Conservation (phyloP, 2,329 filamentous ascomycete species). For the Penicillium sp. region DNA sequence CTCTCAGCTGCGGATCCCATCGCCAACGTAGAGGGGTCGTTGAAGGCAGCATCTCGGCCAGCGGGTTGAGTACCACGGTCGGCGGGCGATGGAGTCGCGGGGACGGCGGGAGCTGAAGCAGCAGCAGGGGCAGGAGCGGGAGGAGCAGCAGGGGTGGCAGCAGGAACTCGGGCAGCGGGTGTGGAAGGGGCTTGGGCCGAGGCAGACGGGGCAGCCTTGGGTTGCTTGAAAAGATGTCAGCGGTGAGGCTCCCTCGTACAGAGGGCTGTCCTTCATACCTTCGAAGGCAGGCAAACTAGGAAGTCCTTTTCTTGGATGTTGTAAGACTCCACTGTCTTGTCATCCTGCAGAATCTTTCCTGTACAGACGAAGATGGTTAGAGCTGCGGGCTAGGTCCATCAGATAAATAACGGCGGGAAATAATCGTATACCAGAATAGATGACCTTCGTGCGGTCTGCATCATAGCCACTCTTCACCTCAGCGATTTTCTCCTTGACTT, state of each 20-base stretch:
- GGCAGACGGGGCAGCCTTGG: constrained; percentile 60
- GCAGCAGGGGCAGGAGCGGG: constrained; percentile 56
- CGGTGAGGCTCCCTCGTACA: not conserved
- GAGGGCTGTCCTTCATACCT: constrained; percentile 59
- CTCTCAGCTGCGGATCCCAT: constrained; percentile 80
- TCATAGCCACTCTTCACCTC: constrained; percentile 89
- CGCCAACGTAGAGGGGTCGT: constrained; percentile 77
- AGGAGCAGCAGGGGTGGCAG: constrained; percentile 48
- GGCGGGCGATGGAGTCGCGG: constrained; percentile 50
- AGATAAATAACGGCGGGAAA: not conserved
- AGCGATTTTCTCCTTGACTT: constrained; percentile 89
- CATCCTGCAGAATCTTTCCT: constrained; percentile 99
- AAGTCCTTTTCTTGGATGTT: constrained; percentile 99
- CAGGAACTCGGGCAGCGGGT: constrained; percentile 35
- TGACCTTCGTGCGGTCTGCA: constrained; percentile 85
- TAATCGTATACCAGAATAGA: constrained; percentile 79
- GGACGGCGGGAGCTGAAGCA: constrained; percentile 43
- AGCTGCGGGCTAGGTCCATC: not conserved
- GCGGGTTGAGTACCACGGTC: constrained; percentile 43
- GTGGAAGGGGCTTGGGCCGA: constrained; percentile 40
- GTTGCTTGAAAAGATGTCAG: constrained; percentile 47
- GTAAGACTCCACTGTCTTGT: constrained; percentile 93
- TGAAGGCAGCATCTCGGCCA: constrained; percentile 49
- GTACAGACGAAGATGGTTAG: constrained; percentile 10
- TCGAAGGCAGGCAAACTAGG: constrained; percentile 97